Evolutionary conservation across 257 asterid genomes (phyloP), one percentile per base, ranked within the genome.

Genomic region (Agastache rugosa): DNA sequence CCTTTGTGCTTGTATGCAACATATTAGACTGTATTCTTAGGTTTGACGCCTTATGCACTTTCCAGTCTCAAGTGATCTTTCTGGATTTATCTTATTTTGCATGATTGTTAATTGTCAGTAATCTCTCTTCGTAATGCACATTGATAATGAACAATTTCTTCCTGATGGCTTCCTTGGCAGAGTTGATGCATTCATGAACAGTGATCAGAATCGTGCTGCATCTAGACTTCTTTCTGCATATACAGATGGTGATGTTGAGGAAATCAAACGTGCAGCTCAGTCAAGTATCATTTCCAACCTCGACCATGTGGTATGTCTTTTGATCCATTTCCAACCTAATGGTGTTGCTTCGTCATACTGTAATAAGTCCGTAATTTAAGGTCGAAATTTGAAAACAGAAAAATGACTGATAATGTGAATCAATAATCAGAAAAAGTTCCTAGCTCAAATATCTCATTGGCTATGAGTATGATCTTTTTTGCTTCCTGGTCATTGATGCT

Each of bases 171-270:
- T 74, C 83, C 71, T 69, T 80, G 83, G 76, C 87, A 92, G 98
- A 88, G 84, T 95, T 79, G 96, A 88, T 19, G 87, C 89, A 60
- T 95, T 92, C 85, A 58, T 88, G 80, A 90, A 77, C 83, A 92
- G 97, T 45, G 98, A 95, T 87, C 99, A 95, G 74, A 85, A 85
- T 70, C 97, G 96, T 62, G 91, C 93, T 80, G 97, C 99, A 61
- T 82, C 82, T 69, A 88, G 85, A 81, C 89, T 95, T 76, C 85
- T 92, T 44, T 88, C 93, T 69, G 98, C 98, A 31, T 95, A 92
- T 80, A 50, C 84, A n/a, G 97, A 92, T 45, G 98, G 90, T 41
- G 94, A 90, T 82, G 90, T 80, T 29, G 98, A 95, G 85, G 96
- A 88, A 79, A 92, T 95, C 84, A 95, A 90, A 71, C 93, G 89